These are phyloP conservation scores for Clonostachys byssicola DNA, from an alignment of 2,329 filamentous ascomycete genomes.

Conservation along the genomic window DNA sequence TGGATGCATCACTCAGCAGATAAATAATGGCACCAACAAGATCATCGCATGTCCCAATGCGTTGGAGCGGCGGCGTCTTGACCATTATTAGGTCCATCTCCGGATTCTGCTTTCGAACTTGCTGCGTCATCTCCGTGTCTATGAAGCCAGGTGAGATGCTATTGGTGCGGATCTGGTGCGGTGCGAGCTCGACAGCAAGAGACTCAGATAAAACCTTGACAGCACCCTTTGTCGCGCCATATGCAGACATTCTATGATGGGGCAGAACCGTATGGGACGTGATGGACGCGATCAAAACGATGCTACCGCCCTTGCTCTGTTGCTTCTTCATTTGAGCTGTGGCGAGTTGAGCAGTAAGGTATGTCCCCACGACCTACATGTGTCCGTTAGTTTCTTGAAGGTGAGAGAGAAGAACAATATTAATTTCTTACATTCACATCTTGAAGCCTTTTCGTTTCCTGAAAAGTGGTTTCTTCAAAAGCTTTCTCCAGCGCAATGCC, in stretches of 20 bases:
- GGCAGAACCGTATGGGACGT: conserved; percentile 52
- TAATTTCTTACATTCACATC: conserved; percentile 29
- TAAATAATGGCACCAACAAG: conserved; percentile 34
- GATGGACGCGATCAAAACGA: conserved; percentile 65
- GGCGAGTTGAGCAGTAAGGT: conserved; percentile 64
- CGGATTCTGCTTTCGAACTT: conserved; percentile 19
- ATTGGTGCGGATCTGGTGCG: conserved; percentile 72
- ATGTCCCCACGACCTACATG: conserved; percentile 50
- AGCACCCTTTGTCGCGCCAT: conserved; percentile 73
- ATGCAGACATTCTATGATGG: conserved; percentile 43
- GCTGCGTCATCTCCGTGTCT: conserved; percentile 25
- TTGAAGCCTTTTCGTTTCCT: conserved; percentile 29
- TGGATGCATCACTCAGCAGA: conserved; percentile 34
- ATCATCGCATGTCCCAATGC: conserved; percentile 33
- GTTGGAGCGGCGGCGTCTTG: conserved; percentile 26
- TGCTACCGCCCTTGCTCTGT: conserved; percentile 49
- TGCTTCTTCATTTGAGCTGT: conserved; percentile 45
- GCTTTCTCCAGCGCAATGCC: conserved; percentile 37
- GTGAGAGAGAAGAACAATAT: not conserved
- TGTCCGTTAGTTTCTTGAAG: conserved; percentile 1
- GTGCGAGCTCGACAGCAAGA: conserved; percentile 70
- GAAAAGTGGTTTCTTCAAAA: conserved; percentile 35
- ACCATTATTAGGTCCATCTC: conserved; percentile 22
- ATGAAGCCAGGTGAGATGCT: conserved; percentile 66
- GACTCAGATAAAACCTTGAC: conserved; percentile 69